Conservation (phyloP, 2,329 filamentous ascomycete genomes). For the Sporothrix luriei region DNA sequence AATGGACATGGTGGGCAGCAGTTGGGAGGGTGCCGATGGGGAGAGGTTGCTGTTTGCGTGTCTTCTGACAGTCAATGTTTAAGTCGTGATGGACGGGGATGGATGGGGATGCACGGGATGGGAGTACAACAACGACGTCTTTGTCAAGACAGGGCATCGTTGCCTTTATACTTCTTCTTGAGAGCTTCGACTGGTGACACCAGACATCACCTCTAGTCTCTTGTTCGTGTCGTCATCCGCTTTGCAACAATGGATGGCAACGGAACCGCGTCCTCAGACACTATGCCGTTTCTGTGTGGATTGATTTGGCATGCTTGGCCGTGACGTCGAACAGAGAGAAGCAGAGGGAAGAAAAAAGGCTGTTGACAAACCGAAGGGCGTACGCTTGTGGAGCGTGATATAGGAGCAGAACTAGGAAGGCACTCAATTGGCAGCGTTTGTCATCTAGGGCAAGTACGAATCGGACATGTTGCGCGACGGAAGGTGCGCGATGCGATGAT, state of each 20-base stretch:
- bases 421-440: neutral
- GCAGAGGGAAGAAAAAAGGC: neutral
- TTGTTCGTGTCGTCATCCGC: conserved; percentile 1
- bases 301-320: neutral
- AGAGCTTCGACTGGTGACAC: too few species aligned
- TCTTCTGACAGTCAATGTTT: neutral
- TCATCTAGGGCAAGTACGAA: neutral
- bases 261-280: neutral
- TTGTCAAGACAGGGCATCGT: neutral
- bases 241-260: neutral
- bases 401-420: neutral
- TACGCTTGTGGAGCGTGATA: neutral
- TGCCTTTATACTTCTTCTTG: neutral
- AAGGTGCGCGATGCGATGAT: neutral
- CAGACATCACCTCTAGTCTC: neutral
- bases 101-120: neutral
- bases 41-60: neutral
- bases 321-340: neutral
- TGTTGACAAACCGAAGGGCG: neutral
- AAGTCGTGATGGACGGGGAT: conserved; percentile 6
- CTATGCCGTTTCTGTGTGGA: conserved; percentile 11
- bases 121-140: too few species aligned
- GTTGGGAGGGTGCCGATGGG: neutral
- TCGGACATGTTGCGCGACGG: neutral
- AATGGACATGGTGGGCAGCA: neutral